Evolutionary conservation across 1,284 basidiomycete genomes (phyloP).

Genomic region (Irpex sp.): DNA sequence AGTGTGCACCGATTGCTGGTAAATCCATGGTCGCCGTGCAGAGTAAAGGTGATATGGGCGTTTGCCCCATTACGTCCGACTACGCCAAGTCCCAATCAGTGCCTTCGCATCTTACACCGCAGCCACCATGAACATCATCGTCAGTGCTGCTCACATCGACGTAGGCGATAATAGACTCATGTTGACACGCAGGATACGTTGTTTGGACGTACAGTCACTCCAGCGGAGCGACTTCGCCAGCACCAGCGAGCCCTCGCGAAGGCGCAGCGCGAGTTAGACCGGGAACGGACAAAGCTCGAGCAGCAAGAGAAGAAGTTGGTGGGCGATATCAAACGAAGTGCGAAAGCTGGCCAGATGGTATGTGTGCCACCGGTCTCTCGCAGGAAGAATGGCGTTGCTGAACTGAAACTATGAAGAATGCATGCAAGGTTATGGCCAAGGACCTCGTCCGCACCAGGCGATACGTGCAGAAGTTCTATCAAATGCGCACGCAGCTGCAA

Average conservation of each 20-base stretch:
- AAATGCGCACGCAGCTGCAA: conserved; percentile 98
- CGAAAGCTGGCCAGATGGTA: conserved; percentile 95
- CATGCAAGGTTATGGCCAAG: conserved; percentile 99
- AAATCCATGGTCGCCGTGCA: conserved; percentile 28
- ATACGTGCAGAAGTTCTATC: conserved; percentile 98
- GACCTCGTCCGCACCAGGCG: conserved; percentile 94
- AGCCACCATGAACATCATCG: conserved; percentile 67
- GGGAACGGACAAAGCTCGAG: conserved; percentile 93
- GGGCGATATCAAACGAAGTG: conserved; percentile 94
- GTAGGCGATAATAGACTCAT: not conserved
- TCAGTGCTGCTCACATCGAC: conserved; percentile 29
- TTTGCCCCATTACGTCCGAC: not conserved
- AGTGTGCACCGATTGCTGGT: conserved; percentile 49
- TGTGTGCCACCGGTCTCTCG: conserved; percentile 19
- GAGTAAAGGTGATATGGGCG: conserved; percentile 3
- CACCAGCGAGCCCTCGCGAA: conserved; percentile 95
- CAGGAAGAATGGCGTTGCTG: conserved; percentile 3
- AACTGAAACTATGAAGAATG: conserved; percentile 55
- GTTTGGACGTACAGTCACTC: conserved; percentile 92
- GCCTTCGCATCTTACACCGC: conserved; percentile 17
- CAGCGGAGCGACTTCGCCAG: conserved; percentile 93
- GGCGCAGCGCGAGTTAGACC: conserved; percentile 93
- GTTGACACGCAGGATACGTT: conserved; percentile 71
- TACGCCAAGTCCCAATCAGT: not conserved
- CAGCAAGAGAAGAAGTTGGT: conserved; percentile 93